Percentiles rank a stretch among this genome's conserved stretches.
Conservation (phyloP, 139 green algal genomes). For the Closterium sp. region DNA sequence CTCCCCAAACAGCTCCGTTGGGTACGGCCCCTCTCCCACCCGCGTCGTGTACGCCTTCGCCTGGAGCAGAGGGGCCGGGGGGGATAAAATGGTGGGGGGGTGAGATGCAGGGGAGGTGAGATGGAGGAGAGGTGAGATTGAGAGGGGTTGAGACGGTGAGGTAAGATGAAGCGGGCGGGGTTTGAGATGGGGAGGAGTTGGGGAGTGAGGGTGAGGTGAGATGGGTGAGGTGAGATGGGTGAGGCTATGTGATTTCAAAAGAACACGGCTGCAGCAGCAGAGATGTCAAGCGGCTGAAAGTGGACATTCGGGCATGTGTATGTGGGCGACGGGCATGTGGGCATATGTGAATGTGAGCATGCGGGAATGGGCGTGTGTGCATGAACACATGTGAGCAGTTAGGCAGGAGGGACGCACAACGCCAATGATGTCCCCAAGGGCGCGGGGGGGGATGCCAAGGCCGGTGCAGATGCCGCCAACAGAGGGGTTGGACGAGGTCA, state of each 20-base stretch:
- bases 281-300: no score
- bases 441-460: conserved; percentile 87
- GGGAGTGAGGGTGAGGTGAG: neutral
- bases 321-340: no score
- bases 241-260: neutral
- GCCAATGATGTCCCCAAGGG: conserved; percentile 85
- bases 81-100: neutral
- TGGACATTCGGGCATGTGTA: no score
- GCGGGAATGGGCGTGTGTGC: no score
- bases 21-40: conserved; percentile 94
- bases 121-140: neutral
- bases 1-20: conserved; percentile 90
- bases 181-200: no score
- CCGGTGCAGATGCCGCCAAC: conserved; percentile 91
- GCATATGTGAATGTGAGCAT: no score
- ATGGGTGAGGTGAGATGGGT: neutral
- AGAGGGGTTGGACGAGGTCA: conserved; percentile 95
- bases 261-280: no score
- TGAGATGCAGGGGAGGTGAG: neutral
- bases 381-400: no score
- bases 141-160: no score
- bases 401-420: conserved; percentile 59
- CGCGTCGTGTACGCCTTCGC: conserved; percentile 98
- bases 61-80: neutral
- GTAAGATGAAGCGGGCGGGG: no score